phyloP scores from a whole-genome alignment of 306 rosid genomes.

The Trifolium dubium region DNA sequence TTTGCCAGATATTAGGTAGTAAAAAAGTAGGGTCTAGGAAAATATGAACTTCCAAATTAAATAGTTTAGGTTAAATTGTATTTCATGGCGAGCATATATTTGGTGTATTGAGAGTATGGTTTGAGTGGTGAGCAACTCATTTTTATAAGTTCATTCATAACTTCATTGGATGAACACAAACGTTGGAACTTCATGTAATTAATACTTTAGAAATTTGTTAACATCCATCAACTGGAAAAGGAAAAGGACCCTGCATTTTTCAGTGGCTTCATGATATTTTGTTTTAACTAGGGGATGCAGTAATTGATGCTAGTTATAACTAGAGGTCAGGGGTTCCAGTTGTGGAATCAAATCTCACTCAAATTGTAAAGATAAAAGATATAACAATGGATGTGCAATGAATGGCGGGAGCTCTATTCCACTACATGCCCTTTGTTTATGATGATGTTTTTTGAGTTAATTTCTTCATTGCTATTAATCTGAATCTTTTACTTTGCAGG shows the following conservation, averaged over 20 bases:
- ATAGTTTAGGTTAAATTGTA: neutral
- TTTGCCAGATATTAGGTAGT: neutral
- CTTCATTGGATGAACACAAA: neutral
- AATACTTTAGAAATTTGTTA: neutral
- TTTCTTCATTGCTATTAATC: conserved; percentile 19
- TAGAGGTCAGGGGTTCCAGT: neutral
- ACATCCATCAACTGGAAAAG: neutral
- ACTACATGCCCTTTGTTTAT: neutral
- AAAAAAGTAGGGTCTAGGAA: neutral
- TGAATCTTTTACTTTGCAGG: conserved; percentile 57
- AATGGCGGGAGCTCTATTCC: neutral
- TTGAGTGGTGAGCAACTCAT: neutral
- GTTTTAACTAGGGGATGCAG: neutral
- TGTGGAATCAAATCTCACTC: neutral
- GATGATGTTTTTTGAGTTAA: conserved; percentile 10
- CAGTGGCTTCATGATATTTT: neutral
- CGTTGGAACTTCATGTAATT: neutral
- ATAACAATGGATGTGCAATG: neutral
- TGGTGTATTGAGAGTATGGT: neutral
- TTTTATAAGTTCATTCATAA: neutral
- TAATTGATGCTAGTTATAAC: neutral
- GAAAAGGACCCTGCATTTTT: conserved; percentile 10
- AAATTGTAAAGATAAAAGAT: neutral
- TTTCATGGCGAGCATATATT: neutral
- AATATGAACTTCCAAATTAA: neutral